These are phyloP conservation scores for Colletotrichum filicis DNA, from an alignment of 2,329 filamentous ascomycete genomes.

Conservation along the genomic window DNA sequence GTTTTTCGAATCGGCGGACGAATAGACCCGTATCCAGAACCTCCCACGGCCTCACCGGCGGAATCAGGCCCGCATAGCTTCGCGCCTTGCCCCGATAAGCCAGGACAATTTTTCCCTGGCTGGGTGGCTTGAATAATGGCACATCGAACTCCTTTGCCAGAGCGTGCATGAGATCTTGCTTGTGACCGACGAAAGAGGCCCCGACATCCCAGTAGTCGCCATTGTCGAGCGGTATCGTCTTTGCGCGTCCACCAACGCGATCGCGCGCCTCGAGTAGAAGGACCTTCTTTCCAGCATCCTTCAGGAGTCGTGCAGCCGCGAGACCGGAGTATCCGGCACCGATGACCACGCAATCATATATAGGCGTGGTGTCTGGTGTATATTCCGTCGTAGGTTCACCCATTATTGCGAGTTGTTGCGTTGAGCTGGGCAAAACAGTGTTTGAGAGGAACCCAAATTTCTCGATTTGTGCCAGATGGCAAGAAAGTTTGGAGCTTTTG, in stretches of 20 bases:
- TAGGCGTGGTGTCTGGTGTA: not conserved
- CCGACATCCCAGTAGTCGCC: conserved; percentile 38
- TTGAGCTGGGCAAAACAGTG: not conserved
- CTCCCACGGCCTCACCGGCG: conserved; percentile 34
- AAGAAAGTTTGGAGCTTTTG: not conserved
- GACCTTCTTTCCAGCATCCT: conserved; percentile 22
- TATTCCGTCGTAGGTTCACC: not conserved
- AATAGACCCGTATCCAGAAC: conserved; percentile 20
- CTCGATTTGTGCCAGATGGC: not conserved
- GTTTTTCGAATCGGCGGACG: conserved; percentile 21
- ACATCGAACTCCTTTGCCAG: conserved; percentile 30
- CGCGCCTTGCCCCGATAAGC: conserved; percentile 24
- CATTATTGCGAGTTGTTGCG: not conserved
- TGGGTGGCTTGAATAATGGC: not conserved
- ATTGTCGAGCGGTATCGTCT: conserved; percentile 23
- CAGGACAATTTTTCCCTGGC: conserved; percentile 30
- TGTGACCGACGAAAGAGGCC: conserved; percentile 36
- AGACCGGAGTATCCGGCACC: conserved; percentile 34
- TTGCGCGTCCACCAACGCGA: conserved; percentile 33
- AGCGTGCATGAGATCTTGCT: conserved; percentile 32
- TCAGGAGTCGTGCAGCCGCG: conserved; percentile 23
- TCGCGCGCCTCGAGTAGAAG: conserved; percentile 30
- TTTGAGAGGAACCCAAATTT: not conserved
- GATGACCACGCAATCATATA: conserved; percentile 33
- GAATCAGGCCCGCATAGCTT: conserved; percentile 30